Base-by-base conservation (phyloP, 148 eudicot genomes). In the Talinum fruticosum region DNA sequence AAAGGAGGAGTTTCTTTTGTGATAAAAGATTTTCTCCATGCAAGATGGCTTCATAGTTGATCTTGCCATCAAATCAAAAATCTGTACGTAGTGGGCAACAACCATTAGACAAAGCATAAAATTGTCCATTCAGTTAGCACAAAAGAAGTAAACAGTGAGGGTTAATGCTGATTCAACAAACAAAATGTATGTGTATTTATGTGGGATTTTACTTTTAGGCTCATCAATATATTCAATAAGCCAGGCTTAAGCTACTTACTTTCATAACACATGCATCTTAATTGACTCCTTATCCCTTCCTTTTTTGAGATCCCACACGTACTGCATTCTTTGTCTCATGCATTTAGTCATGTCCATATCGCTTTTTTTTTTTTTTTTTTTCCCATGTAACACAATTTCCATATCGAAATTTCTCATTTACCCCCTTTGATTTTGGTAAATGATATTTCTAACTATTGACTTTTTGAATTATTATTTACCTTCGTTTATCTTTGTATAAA, bases 41-140 rank as follows among this genome's bases (percentile, higher is more conserved):
- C 61, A 47, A 32, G 64, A 47, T 30, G 21, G 45, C 57, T 77
- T 33, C 10, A 54, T 28, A 21, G 21, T 16, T 44, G 71, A 76
- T 65, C 73, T 70, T 78, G 2, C 53, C 75, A 70, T 57, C 80
- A 70, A 53, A 57, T 69, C 57, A 71, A 78, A 72, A 73, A 59
- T 57, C 57, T 77, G 74, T 38, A 41, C 66, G 29, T 0, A 77
- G 66, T 69, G 73, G 79, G 38, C 79, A 77, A 69, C 74, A 69
- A 51, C 26, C 74, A 77, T 19, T 57, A 54, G 79, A 77, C 74
- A 69, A 77, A 53, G 67, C 74, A 77, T 70, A 77, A 53, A 54
- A 69, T 69, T 8, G 69, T 53, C 68, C 1, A n/a, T n/a, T 59
- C 28, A 59, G 57, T 51, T 16, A 5, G 19, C 73, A 24, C 54